Base-by-base conservation (phyloP, 192 early-diverging fungal species). In the Lunasporangiospora selenospora region DNA sequence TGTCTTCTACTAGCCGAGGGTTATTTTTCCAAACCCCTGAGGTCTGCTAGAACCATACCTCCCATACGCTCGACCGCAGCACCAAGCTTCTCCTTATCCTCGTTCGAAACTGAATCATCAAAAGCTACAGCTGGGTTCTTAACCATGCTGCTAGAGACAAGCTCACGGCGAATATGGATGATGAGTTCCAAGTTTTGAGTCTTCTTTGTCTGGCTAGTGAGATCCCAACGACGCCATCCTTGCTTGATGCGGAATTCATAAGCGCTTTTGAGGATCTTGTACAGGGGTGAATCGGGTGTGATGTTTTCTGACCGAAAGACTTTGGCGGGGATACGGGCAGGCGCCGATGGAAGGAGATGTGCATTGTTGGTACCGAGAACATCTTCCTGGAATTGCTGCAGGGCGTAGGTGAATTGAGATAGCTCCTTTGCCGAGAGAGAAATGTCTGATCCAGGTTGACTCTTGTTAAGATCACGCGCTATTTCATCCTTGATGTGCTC, bases 351-450 rank as follows among this genome's bases (percentile, higher is more conserved):
- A 5, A 33, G 18, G 5, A 38, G 33, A 19, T 49, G 49, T 4
- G 70, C 18, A 21, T 36, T 58, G 46, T 46, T 50, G 44, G 70
- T 41, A 9, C 83, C 83, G 10, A 84, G 48, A 29, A 56, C 65
- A 26, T 82, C 78, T 55, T 84, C 76, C 59, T 84, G 83, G 39
- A 82, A 82, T 31, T 82, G 78, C 31, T 80, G 78, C 19, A 84
- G 53, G 24, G 65, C 56, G 36, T 77, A 63, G 7, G 64, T 42
- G n/a, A 82, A 70, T 12, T 58, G 37, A 9, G 83, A 75, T 18
- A 84, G 71, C 15, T 81, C 77, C 27, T 55, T 64, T 39, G 82
- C 66, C n/a, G 70, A 65, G 31, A 76, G 26, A 44, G 49, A 11
- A 21, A 55, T 42, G 18, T 37, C 61, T 39, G 66, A 51, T 16